A percentile compares a stretch with the other conserved stretches of the same genome.
Conservation (phyloP, 2,329 filamentous ascomycete genomes). For the Fusarium abutilonis region DNA sequence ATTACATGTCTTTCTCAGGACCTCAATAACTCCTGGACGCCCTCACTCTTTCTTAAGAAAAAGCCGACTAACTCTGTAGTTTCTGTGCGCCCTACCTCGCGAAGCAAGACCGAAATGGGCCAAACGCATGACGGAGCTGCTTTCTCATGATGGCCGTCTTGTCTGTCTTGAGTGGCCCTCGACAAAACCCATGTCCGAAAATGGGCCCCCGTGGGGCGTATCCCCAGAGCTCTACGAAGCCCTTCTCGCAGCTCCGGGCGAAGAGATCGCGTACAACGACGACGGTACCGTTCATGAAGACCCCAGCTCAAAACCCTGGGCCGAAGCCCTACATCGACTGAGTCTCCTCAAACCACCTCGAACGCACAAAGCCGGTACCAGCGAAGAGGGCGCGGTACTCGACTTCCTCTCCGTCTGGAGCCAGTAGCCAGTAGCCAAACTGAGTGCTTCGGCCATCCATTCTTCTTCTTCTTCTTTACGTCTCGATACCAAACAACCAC, state of each 20-base stretch:
- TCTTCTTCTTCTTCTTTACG: constrained; percentile 36
- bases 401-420: constrained; percentile 67
- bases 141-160: constrained; percentile 61
- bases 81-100: constrained; percentile 70
- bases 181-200: constrained; percentile 70
- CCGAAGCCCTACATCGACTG: constrained; percentile 55
- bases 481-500: constrained; percentile 40
- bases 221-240: constrained; percentile 75
- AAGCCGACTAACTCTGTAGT: constrained; percentile 54
- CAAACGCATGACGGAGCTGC: constrained; percentile 59
- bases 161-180: constrained; percentile 82
- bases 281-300: constrained; percentile 56
- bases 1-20: constrained; percentile 14
- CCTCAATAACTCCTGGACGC: not conserved
- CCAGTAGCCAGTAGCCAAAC: constrained; percentile 47
- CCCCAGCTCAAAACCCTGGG: constrained; percentile 52
- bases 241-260: constrained; percentile 75
- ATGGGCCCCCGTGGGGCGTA: constrained; percentile 79
- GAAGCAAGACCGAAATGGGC: constrained; percentile 64
- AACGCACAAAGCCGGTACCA: constrained; percentile 60
- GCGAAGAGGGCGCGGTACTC: constrained; percentile 56
- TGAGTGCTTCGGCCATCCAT: constrained; percentile 7
- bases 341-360: constrained; percentile 61
- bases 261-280: constrained; percentile 68
- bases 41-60: not conserved